These are phyloP conservation scores for Ostreobium quekettii DNA, from an alignment of 139 green algal species.

Conservation along the genomic window DNA sequence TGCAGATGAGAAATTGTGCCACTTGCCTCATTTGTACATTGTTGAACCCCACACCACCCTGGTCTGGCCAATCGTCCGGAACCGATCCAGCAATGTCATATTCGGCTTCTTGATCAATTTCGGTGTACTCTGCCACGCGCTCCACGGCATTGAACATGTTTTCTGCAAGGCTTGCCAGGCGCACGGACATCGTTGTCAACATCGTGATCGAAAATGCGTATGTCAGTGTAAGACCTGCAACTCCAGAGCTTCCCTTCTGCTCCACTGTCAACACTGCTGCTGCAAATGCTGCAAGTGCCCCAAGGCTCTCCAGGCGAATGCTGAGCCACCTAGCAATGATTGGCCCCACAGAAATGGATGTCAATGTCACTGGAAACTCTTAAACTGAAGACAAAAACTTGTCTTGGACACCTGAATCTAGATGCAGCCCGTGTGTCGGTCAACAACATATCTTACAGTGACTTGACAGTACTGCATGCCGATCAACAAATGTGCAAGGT, in stretches of 20 bases:
- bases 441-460: not conserved
- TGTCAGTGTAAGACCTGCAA: slow-evolving; percentile 43
- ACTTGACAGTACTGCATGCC: too few relatives aligned
- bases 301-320: slow-evolving; percentile 55
- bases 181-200: slow-evolving; percentile 48
- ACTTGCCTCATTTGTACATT: slow-evolving; percentile 16
- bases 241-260: slow-evolving; percentile 34
- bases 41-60: not conserved
- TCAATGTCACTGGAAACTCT: too few relatives aligned
- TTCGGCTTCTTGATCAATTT: slow-evolving; percentile 21
- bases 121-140: slow-evolving; percentile 71
- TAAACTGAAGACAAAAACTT: too few relatives aligned
- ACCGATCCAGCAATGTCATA: not conserved
- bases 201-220: slow-evolving; percentile 53
- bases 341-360: too few relatives aligned
- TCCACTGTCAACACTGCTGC: slow-evolving; percentile 53
- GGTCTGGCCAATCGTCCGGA: not conserved
- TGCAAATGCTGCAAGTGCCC: slow-evolving; percentile 39
- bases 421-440: too few relatives aligned
- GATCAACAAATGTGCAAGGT: too few relatives aligned
- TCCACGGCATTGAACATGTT: slow-evolving; percentile 88
- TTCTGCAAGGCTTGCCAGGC: slow-evolving; percentile 54
- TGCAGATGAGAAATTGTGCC: too few relatives aligned
- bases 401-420: too few relatives aligned
- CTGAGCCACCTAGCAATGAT: slow-evolving; percentile 58